Base-by-base conservation (phyloP, 2,329 filamentous ascomycete species). In the Colletotrichum spaethianum region DNA sequence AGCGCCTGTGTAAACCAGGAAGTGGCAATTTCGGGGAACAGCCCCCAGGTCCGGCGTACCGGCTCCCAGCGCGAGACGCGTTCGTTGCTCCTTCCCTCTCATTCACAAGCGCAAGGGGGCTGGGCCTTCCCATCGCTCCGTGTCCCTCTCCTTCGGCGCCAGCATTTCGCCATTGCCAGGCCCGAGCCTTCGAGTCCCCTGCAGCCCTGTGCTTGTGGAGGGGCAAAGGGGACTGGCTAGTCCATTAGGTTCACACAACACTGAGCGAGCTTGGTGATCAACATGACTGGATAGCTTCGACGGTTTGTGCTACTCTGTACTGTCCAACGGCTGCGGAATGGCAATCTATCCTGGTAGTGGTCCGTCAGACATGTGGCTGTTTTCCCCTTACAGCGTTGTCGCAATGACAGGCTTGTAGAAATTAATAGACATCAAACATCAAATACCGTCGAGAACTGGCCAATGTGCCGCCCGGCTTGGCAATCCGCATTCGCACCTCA, bases 121-220 rank as follows among this genome's bases (percentile, higher is more conserved):
- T 33, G 48, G 48, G 31, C 40, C 56, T 67, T 57, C 52, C 33
- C 64, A 72, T 59, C 57, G 26, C 33, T 38, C 14, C 50, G 46
- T 31, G n/a, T 16, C n/a, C 11, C 44, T n/a, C 46, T 14, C 50
- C 26, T n/a, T 53, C 28, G 18, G 18, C 28, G 28, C 16, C 50
- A 55, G 28, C 28, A 33, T 20, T 57, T 59, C 31, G 60, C 57
- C 48, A 31, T 50, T 50, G 28, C 61, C 44, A 38, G 50, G 67
- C 52, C 60, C 52, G 33, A 50, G 50, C 48, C 50, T 26, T 36
- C 67, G 20, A 70, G 55, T 61, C 52, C 57, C 53, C 64, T 57
- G 44, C 64, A 72, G 64, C 64, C 64, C 69, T 72, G 64, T 68
- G 65, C 50, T 46, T 9, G 33, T 46, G 20, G 64, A 72, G 59